Base-by-base conservation (phyloP, 2,329 filamentous ascomycete species). In the Lachnellula hyalina region DNA sequence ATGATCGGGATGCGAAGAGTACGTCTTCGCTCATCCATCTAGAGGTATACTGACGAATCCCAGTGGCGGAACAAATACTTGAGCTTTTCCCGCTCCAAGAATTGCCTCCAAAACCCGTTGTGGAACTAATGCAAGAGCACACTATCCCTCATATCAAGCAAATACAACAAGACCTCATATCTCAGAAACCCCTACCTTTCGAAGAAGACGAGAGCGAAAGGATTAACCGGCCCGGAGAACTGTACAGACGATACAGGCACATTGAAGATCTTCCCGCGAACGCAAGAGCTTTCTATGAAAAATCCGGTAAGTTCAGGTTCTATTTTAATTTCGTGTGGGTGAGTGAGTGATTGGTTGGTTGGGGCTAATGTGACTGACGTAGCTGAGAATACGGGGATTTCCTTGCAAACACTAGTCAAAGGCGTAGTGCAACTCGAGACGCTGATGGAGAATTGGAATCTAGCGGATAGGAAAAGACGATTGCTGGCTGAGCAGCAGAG, bases 201-300 rank as follows among this genome's bases (percentile, higher is more conserved):
- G 40, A 55, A 14, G 63, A 65, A 5, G 49, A 49, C 23, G 57
- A 56, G 17, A 41, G 51, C 1, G 34, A 56, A 32, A 51, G 56
- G 9, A 36, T 68, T 3, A 62, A 58, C 25, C 63, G 71, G 32
- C 59, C 69, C 7, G 73, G 72, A 1, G 67, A 69, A 2, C 56
- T 67, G 11, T 70, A 75, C 55, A 65, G 63, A 36, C 57, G 67
- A 4, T 75, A 72, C 59, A 70, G 72, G 15, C 70, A 54, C 5
- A 64, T 70, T n/a, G 69, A 71, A 4, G 75, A 80, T 8, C 67
- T 80, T 32, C 70, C 74, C 0, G 68, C 70, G 7, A 59, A 63
- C 3, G 75, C 74, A 0, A 75, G 66, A 44, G 59, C 62, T 0
- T 74, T 80, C 46, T 78, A 76, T 56, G 65, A 66, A 12, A 69